Conservation (phyloP, 768 basidiomycete genomes). For the Rhizopogon vinicolor region DNA sequence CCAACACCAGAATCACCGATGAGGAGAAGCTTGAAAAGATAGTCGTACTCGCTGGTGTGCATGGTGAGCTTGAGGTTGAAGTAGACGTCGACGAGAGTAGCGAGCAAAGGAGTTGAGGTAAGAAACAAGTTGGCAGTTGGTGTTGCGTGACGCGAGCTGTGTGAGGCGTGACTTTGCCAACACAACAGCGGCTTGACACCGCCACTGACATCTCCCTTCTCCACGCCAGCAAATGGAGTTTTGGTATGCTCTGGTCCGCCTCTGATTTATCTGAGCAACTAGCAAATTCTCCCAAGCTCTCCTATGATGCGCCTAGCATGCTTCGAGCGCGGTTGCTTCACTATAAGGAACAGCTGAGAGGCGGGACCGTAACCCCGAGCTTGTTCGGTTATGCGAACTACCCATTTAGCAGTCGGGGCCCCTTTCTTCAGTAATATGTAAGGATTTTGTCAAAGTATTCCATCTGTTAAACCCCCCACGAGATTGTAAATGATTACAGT, state of each 20-base stretch:
- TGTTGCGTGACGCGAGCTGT: conserved; percentile 28
- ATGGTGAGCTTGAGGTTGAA: conserved; percentile 37
- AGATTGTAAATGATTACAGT: too few species aligned
- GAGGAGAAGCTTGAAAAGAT: conserved; percentile 93
- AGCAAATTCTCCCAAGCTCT: background rate
- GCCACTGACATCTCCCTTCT: background rate
- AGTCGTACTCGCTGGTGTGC: conserved; percentile 95
- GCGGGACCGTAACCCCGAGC: background rate
- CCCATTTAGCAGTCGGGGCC: background rate
- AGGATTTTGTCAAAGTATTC: too few species aligned
- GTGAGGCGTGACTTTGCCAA: conserved; percentile 23
- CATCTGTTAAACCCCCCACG: too few species aligned
- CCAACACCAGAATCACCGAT: conserved; percentile 96
- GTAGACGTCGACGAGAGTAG: conserved; percentile 8
- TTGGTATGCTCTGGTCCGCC: background rate
- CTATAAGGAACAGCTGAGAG: background rate
- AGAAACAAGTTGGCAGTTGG: conserved; percentile 32
- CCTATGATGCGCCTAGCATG: background rate
- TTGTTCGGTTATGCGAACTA: background rate
- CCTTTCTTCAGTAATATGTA: background rate
- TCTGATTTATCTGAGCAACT: background rate
- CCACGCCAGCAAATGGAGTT: conserved; percentile 1
- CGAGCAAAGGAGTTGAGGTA: conserved; percentile 24
- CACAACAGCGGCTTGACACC: conserved; percentile 22
- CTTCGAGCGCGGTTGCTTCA: background rate